Conservation (phyloP, 805 yeast genomes). For the Wickerhamiella sergipiensis region DNA sequence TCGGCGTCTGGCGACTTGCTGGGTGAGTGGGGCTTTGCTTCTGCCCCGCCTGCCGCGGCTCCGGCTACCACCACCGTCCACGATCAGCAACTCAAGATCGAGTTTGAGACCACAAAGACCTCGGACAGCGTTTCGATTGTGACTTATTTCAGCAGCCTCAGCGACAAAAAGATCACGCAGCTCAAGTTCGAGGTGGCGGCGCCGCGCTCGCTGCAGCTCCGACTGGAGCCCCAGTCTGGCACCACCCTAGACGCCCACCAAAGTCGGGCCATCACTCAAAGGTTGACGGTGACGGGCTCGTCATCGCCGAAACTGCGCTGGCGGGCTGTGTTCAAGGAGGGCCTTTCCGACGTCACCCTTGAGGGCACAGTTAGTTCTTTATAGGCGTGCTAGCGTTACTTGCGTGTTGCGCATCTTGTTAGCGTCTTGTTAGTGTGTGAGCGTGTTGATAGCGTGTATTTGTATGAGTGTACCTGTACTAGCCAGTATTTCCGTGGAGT, state of each 20-base stretch:
- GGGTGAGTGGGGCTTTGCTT: slow-evolving; percentile 2
- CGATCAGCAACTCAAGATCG: slow-evolving; percentile 35
- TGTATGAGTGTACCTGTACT: too few species aligned
- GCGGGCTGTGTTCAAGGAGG: slow-evolving; percentile 46
- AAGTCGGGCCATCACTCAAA: slow-evolving; percentile 41
- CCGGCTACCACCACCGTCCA: slow-evolving; percentile 10
- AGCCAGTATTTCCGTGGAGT: too few species aligned
- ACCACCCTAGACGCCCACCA: slow-evolving; percentile 36
- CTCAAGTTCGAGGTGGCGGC: slow-evolving; percentile 56
- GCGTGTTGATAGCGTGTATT: too few species aligned
- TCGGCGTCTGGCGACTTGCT: slow-evolving; percentile 1
- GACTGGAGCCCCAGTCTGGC: slow-evolving; percentile 48
- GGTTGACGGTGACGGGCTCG: slow-evolving; percentile 25
- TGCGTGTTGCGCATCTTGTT: too few species aligned
- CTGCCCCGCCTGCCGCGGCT: slow-evolving; percentile 5
- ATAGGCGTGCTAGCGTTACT: too few species aligned
- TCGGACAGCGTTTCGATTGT: slow-evolving; percentile 32
- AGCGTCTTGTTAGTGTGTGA: too few species aligned
- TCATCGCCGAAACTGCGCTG: slow-evolving; percentile 56
- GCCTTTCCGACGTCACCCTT: slow-evolving; percentile 27
- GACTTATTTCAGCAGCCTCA: slow-evolving; percentile 39
- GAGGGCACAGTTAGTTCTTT: background rate
- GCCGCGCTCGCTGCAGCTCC: slow-evolving; percentile 46
- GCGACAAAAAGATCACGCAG: slow-evolving; percentile 32
- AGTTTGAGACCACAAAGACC: slow-evolving; percentile 29